phyloP scores from a whole-genome alignment of 2,329 filamentous ascomycete species.

The Byssothecium circinans region DNA sequence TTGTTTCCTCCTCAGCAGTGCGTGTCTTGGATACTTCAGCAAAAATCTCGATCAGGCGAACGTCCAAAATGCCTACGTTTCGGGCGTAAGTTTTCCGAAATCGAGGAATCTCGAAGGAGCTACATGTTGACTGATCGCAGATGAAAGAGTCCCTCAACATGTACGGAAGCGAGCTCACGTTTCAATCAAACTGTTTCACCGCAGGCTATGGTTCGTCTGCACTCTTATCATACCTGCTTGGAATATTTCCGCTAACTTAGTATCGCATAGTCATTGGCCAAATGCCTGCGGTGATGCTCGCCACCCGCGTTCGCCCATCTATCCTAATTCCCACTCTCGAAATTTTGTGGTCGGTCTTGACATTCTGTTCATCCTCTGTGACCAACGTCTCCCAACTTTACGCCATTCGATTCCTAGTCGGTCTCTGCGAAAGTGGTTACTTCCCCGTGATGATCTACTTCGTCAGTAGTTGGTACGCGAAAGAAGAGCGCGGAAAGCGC shows the following conservation, averaged over 20 bases:
- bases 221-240: too few relatives aligned
- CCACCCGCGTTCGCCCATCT: slow-evolving; percentile 26
- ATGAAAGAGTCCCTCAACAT: slow-evolving; percentile 36
- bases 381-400: slow-evolving; percentile 35
- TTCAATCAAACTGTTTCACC: slow-evolving; percentile 31
- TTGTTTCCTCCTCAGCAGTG: slow-evolving; percentile 25
- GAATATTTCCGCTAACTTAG: too few relatives aligned
- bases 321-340: slow-evolving; percentile 38
- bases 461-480: slow-evolving; percentile 49
- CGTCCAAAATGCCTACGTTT: slow-evolving; percentile 35
- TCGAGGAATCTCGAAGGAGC: not conserved
- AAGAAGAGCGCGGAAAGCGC: slow-evolving; percentile 37
- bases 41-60: slow-evolving; percentile 33
- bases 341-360: slow-evolving; percentile 28
- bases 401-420: slow-evolving; percentile 38
- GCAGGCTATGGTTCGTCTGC: slow-evolving; percentile 23
- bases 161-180: slow-evolving; percentile 36
- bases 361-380: slow-evolving; percentile 21
- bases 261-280: slow-evolving; percentile 23
- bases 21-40: slow-evolving; percentile 32
- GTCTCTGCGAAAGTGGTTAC: slow-evolving; percentile 28
- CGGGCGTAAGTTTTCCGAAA: slow-evolving; percentile 21
- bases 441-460: slow-evolving; percentile 38
- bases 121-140: not conserved
- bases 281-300: slow-evolving; percentile 31